These are phyloP conservation scores for Pleurotus tuoliensis DNA, from an alignment of 768 basidiomycete species.

Conservation along the genomic window DNA sequence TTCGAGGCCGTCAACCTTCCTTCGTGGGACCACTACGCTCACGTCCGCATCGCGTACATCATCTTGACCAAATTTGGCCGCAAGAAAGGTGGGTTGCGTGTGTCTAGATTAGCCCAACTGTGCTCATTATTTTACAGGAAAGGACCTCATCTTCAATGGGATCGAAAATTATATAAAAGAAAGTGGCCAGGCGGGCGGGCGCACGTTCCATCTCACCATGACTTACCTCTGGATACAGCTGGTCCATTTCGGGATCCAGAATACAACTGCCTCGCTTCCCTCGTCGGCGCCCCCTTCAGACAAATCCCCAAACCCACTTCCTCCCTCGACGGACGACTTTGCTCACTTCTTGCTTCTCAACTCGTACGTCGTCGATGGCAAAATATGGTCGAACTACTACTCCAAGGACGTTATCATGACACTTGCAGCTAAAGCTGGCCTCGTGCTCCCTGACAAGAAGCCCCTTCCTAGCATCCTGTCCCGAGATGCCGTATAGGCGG, in stretches of 20 bases:
- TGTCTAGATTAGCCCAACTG: neutral
- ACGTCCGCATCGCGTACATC: constrained; percentile 40
- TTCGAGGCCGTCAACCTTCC: constrained; percentile 32
- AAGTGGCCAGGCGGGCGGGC: constrained; percentile 30
- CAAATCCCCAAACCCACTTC: constrained; percentile 4
- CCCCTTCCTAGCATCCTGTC: constrained; percentile 35
- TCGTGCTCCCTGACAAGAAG: constrained; percentile 45
- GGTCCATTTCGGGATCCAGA: constrained; percentile 42
- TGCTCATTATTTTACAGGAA: constrained; percentile 23
- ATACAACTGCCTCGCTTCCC: constrained; percentile 2
- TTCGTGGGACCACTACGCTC: constrained; percentile 47
- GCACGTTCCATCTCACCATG: constrained; percentile 43
- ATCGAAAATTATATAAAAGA: constrained; percentile 34
- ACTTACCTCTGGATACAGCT: constrained; percentile 51
- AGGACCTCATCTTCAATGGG: constrained; percentile 40
- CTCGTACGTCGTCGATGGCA: constrained; percentile 36
- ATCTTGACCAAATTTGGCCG: constrained; percentile 36
- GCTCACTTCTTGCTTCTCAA: constrained; percentile 34
- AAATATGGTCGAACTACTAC: constrained; percentile 41
- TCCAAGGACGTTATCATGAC: constrained; percentile 41
- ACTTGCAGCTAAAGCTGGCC: constrained; percentile 29
- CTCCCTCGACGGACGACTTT: constrained; percentile 24
- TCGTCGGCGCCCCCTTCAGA: neutral
- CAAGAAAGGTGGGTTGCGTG: constrained; percentile 29
- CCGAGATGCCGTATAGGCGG: constrained; percentile 25